Evolutionary conservation across 2,329 filamentous ascomycete genomes (phyloP), one percentile per base, ranked within the genome.

Genomic region (Pseudogymnoascus sp.): DNA sequence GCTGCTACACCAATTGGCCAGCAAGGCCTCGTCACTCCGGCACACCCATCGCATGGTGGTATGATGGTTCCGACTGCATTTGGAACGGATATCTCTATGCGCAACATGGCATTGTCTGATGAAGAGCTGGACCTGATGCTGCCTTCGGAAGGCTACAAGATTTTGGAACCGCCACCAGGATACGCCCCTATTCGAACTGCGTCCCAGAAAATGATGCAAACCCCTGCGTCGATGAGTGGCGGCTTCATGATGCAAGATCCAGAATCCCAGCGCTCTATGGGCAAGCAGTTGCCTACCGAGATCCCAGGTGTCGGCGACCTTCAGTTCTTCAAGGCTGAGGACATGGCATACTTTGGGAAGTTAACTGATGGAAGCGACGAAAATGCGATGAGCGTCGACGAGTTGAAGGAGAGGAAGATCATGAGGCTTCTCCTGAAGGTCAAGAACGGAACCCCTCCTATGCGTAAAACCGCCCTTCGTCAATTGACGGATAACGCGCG

Each of bases 211-310:
- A 77, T 91, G 46, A 86, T 87, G 78, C 83, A 87, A 40, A 89
- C 91, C 12, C 87, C 91, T 40, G 81, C 89, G 23, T 85, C 84
- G 53, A 82, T 81, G 25, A 79, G 83, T 66, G 85, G 84, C 44
- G 95, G 95, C 2, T 99, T 97, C 78, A 95, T 96, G 88, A 96
- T 97, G 86, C 95, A 97, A 74, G 92, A 99, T 69, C 90, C 92
- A 7, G 92, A 96, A 69, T 92, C 90, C 73, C 86, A 87, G 65
- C 85, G 91, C 67, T 81, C 90, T 60, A 85, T 93, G 72, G 91
- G 92, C 69, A 96, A 96, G 77, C 91, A 96, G 69, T 85, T 97
- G 71, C 91, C 93, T 7, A 96, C 91, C 3, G 93, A 97, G 73
- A 97, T 99, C 38, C 93, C 95, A 3, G 95, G 95, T 40, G 92